A percentile compares a stretch with the other conserved stretches of the same genome.
Conservation (phyloP, 495 filamentous ascomycete genomes). For the Rostrohypoxylon terebratum region DNA sequence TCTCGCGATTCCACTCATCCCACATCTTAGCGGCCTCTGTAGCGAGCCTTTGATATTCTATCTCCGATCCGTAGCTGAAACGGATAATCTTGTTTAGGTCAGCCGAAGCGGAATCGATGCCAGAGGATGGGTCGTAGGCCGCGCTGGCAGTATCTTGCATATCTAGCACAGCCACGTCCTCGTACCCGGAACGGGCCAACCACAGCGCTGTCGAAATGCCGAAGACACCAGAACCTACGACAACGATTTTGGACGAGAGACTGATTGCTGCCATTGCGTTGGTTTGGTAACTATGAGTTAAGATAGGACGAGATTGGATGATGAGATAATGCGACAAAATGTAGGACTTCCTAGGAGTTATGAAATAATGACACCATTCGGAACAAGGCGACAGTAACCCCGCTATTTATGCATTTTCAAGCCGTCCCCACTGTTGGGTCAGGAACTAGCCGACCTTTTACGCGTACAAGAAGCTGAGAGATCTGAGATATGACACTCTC, state of each 20-base stretch:
- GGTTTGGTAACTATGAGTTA: background rate
- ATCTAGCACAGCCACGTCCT: slow-evolving; percentile 57
- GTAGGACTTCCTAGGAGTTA: background rate
- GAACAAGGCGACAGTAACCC: slow-evolving; percentile 16
- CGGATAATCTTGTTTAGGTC: slow-evolving; percentile 62
- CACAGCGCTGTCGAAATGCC: slow-evolving; percentile 57
- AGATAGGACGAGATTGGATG: background rate
- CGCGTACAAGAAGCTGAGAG: background rate
- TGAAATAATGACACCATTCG: slow-evolving; percentile 5
- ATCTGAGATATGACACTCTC: background rate
- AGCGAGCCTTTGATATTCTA: slow-evolving; percentile 58
- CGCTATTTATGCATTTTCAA: slow-evolving; percentile 18
- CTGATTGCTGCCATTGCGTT: slow-evolving; percentile 23
- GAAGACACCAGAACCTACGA: slow-evolving; percentile 61
- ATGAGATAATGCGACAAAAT: background rate
- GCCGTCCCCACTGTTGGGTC: slow-evolving; percentile 5
- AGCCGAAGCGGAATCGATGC: slow-evolving; percentile 42
- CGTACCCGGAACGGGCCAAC: slow-evolving; percentile 56
- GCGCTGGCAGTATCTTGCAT: slow-evolving; percentile 48
- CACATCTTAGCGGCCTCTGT: slow-evolving; percentile 54
- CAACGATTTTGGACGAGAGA: slow-evolving; percentile 49
- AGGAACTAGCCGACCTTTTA: background rate
- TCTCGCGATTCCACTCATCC: slow-evolving; percentile 57
- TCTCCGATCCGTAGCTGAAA: slow-evolving; percentile 55
- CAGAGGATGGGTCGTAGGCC: slow-evolving; percentile 36